phyloP scores from a whole-genome alignment of 106 monocot genomes.

The Agapanthus africanus region DNA sequence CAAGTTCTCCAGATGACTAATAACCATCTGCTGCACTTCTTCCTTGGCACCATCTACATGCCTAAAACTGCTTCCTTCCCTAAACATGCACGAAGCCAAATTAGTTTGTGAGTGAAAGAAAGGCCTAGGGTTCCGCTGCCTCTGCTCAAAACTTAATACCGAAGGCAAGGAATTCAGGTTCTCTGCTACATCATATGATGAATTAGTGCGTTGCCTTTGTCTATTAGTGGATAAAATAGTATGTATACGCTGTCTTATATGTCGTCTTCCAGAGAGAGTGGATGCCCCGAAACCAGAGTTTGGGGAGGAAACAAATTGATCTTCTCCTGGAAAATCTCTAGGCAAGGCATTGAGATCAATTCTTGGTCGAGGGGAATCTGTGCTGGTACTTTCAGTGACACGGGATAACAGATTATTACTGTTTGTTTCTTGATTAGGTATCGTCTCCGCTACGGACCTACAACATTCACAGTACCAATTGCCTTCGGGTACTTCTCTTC shows the following conservation, averaged over 20 bases:
- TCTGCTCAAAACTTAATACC: background rate
- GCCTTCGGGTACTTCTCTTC: constrained; percentile 76
- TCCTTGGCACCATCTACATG: constrained; percentile 51
- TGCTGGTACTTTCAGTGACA: background rate
- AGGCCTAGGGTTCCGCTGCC: constrained; percentile 9
- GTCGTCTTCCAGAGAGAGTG: constrained; percentile 59
- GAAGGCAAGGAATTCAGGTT: background rate
- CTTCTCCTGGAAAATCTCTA: constrained; percentile 19
- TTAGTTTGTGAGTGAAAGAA: constrained; percentile 9
- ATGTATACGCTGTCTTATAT: constrained; percentile 49
- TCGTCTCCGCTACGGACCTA: constrained; percentile 24
- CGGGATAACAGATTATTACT: background rate
- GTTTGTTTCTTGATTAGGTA: constrained; percentile 14
- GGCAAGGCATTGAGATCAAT: constrained; percentile 42
- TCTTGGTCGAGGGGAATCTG: constrained; percentile 12
- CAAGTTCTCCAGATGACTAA: constrained; percentile 24
- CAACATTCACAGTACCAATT: constrained; percentile 84
- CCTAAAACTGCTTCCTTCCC: constrained; percentile 27
- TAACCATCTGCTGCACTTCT: constrained; percentile 44
- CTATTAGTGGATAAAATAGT: constrained; percentile 44
- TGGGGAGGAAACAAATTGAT: constrained; percentile 23
- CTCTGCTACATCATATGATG: background rate
- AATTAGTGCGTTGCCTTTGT: constrained; percentile 26
- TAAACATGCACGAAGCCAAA: constrained; percentile 19
- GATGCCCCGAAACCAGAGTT: constrained; percentile 34